phyloP scores from a whole-genome alignment of 106 monocot genomes.

The Apostasia shenzhenica region DNA sequence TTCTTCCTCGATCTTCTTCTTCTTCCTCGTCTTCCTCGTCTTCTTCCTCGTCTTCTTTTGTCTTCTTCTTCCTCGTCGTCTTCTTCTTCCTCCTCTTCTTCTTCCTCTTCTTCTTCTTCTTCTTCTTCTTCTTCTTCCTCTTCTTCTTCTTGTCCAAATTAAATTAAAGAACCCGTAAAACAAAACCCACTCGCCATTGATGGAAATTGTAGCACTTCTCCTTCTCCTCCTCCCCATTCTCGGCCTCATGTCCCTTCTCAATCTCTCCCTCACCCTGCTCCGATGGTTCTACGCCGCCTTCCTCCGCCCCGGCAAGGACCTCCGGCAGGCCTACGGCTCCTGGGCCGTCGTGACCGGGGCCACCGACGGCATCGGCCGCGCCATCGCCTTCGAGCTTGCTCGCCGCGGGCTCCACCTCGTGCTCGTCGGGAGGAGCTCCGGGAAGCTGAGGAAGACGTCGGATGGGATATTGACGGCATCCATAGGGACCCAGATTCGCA shows the following conservation, averaged over 20 bases:
- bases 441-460: conserved; percentile 34
- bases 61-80: too few species aligned
- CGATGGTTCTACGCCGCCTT: conserved; percentile 43
- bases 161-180: too few species aligned
- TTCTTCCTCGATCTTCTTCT: too few species aligned
- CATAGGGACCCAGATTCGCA: conserved; percentile 14
- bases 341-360: conserved; percentile 83
- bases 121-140: too few species aligned
- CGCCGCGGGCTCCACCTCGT: conserved; percentile 42
- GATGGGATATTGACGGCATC: conserved; percentile 15
- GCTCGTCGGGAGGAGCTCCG: conserved; percentile 55
- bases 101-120: too few species aligned
- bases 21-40: too few species aligned
- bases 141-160: too few species aligned
- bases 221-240: conserved; percentile 29
- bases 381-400: conserved; percentile 58
- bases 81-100: too few species aligned
- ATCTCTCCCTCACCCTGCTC: conserved; percentile 17
- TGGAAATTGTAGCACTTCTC: neutral
- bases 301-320: conserved; percentile 41
- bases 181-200: too few species aligned
- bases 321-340: conserved; percentile 40
- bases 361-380: conserved; percentile 75
- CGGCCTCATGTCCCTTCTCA: conserved; percentile 29
- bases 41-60: too few species aligned